These are phyloP conservation scores for Prinsepia uniflora DNA, from an alignment of 306 rosid genomes.

Conservation along the genomic window DNA sequence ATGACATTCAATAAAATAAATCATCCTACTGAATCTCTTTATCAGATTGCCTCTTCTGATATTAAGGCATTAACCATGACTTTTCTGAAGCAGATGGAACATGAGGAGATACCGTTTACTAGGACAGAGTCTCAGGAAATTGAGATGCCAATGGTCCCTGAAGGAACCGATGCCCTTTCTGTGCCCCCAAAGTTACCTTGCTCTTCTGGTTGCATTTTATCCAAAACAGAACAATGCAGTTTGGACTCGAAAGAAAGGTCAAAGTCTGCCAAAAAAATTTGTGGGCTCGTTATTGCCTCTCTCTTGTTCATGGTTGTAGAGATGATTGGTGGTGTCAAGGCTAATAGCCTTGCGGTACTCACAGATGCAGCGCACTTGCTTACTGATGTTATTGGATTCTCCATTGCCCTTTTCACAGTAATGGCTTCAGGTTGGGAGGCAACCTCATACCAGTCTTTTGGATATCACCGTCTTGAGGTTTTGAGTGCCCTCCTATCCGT, in stretches of 20 bases:
- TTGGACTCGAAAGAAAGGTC: slow-evolving; percentile 50
- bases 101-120: slow-evolving; percentile 34
- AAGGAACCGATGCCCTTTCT: slow-evolving; percentile 29
- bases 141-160: slow-evolving; percentile 35
- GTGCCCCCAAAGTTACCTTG: slow-evolving; percentile 27
- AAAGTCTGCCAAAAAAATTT: slow-evolving; percentile 59
- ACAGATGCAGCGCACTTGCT: slow-evolving; percentile 93
- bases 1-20: background rate
- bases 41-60: slow-evolving; percentile 3
- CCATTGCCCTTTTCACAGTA: slow-evolving; percentile 71
- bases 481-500: slow-evolving; percentile 84
- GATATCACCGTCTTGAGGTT: slow-evolving; percentile 83
- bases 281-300: slow-evolving; percentile 56
- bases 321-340: slow-evolving; percentile 70
- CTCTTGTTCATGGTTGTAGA: slow-evolving; percentile 63
- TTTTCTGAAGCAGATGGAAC: slow-evolving; percentile 47
- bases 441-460: slow-evolving; percentile 66
- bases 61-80: slow-evolving; percentile 9
- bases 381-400: slow-evolving; percentile 74
- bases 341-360: slow-evolving; percentile 79
- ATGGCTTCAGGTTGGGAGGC: slow-evolving; percentile 92
- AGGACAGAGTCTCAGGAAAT: slow-evolving; percentile 39
- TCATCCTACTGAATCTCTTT: background rate
- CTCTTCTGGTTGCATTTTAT: slow-evolving; percentile 53
- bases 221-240: slow-evolving; percentile 37